Evolutionary conservation across 495 filamentous ascomycete genomes (phyloP).

Genomic region (Trichoderma parareesei): DNA sequence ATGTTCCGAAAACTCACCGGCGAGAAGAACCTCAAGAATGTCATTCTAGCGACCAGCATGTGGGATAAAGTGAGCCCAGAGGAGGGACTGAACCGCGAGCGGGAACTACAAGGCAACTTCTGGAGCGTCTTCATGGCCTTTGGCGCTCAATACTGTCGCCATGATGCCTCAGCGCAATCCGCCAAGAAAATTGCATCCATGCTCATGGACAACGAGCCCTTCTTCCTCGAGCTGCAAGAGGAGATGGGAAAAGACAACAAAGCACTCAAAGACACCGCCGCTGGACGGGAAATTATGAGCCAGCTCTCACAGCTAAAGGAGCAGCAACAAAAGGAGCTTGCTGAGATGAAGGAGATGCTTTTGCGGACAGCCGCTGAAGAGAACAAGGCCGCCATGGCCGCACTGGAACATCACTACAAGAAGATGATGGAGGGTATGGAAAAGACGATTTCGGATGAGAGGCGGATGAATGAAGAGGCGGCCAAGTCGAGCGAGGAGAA

Average conservation of each 20-base stretch:
- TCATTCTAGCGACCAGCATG: slow-evolving; percentile 37
- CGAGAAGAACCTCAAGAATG: slow-evolving; percentile 24
- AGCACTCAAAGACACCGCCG: not conserved
- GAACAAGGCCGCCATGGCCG: not conserved
- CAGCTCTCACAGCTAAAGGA: not conserved
- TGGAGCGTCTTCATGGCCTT: not conserved
- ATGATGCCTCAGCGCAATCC: not conserved
- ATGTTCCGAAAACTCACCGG: slow-evolving; percentile 42
- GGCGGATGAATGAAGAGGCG: slow-evolving; percentile 2
- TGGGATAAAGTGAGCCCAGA: slow-evolving; percentile 23
- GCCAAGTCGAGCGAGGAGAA: not conserved
- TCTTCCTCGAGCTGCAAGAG: not conserved
- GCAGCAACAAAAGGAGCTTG: not conserved
- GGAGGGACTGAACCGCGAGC: not conserved
- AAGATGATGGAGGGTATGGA: not conserved
- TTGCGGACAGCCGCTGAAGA: not conserved
- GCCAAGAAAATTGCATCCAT: not conserved
- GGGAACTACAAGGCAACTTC: not conserved
- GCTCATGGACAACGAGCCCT: not conserved
- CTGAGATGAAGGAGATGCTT: not conserved
- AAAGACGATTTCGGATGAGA: not conserved
- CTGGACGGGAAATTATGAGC: not conserved
- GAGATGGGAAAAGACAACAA: slow-evolving; percentile 4
- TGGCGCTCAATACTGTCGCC: not conserved
- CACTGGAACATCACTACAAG: not conserved